phyloP scores from a whole-genome alignment of 257 asterid species.

The Solanum commersonii region DNA sequence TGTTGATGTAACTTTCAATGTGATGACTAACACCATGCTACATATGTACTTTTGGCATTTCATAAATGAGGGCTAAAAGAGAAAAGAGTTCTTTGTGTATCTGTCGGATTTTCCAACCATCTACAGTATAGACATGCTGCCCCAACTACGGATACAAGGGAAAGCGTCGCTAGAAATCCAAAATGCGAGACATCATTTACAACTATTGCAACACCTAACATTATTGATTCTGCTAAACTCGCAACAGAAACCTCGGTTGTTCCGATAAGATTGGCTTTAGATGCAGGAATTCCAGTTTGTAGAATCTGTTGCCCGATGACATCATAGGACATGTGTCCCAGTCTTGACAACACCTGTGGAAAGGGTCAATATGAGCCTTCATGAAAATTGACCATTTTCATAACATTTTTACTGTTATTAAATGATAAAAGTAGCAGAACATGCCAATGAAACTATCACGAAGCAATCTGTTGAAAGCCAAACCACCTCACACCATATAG shows the following conservation, averaged over 20 bases:
- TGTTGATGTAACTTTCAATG: neutral
- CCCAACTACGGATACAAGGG: slow-evolving; percentile 71
- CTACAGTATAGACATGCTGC: slow-evolving; percentile 74
- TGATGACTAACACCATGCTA: neutral
- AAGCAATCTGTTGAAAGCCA: neutral
- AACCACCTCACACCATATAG: neutral
- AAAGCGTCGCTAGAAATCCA: slow-evolving; percentile 65
- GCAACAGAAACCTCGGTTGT: slow-evolving; percentile 87
- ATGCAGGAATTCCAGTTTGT: slow-evolving; percentile 92
- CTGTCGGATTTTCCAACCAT: slow-evolving; percentile 81
- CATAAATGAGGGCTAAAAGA: slow-evolving; percentile 37
- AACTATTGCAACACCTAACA: slow-evolving; percentile 81
- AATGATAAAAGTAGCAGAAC: neutral
- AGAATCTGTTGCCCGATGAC: slow-evolving; percentile 81
- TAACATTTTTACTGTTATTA: neutral
- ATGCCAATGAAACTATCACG: neutral
- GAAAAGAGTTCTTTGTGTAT: slow-evolving; percentile 63
- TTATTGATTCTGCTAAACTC: slow-evolving; percentile 80
- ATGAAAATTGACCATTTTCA: neutral
- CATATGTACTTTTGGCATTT: slow-evolving; percentile 12
- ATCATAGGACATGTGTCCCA: slow-evolving; percentile 95
- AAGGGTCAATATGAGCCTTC: neutral
- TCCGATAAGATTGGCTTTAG: slow-evolving; percentile 94
- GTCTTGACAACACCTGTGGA: slow-evolving; percentile 78
- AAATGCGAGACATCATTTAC: slow-evolving; percentile 77